Percentiles rank a stretch among this genome's conserved stretches.
Evolutionary conservation across 495 filamentous ascomycete species (phyloP).

Genomic region (Copromyces sp.): DNA sequence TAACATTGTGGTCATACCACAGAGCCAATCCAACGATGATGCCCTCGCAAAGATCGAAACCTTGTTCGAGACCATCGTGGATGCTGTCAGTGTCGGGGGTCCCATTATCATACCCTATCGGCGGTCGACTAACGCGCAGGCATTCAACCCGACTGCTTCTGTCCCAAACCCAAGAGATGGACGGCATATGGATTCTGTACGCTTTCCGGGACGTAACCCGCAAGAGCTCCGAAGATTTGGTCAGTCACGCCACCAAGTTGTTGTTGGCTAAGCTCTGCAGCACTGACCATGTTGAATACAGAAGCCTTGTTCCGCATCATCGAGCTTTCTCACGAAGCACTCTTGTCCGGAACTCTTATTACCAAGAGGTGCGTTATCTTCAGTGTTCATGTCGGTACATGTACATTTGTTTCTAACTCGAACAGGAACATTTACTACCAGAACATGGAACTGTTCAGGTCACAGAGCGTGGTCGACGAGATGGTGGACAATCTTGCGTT

Average conservation of each 20-base stretch:
- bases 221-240: constrained; percentile 32
- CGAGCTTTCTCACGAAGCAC: constrained; percentile 57
- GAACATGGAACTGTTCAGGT: constrained; percentile 67
- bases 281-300: constrained; percentile 2
- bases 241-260: not conserved
- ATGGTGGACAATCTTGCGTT: constrained; percentile 79
- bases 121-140: not conserved
- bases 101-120: constrained; percentile 37
- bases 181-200: constrained; percentile 11
- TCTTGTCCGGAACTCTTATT: constrained; percentile 50
- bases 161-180: constrained; percentile 1
- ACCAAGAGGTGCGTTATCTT: constrained; percentile 59
- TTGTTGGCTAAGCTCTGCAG: not conserved
- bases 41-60: constrained; percentile 43
- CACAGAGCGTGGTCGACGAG: constrained; percentile 61
- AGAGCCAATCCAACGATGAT: constrained; percentile 7
- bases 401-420: not conserved
- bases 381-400: not conserved
- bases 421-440: constrained; percentile 88
- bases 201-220: constrained; percentile 29
- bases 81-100: constrained; percentile 31
- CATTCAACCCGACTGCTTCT: not conserved
- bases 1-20: constrained; percentile 6
- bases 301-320: constrained; percentile 54
- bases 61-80: constrained; percentile 41